Evolutionary conservation across 345 rosid genomes (phyloP), one percentile per base, ranked within the genome.

Genomic region (Eucalyptus regnans): DNA sequence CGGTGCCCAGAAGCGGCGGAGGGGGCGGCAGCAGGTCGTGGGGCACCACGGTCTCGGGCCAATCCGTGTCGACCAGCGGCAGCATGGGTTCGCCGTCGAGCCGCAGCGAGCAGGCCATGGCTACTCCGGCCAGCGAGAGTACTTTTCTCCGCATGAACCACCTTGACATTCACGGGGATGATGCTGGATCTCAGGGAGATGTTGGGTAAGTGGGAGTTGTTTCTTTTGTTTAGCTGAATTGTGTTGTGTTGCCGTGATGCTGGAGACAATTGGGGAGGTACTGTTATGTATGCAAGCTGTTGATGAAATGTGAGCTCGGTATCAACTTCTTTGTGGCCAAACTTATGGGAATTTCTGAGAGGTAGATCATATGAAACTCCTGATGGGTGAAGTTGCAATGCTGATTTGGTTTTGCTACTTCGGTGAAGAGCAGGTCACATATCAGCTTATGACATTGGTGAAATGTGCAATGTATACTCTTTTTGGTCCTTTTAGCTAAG

Each of bases 51-150:
- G 66, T 44, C 31, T 89, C 90, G 7, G 90, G 90, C 9, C 90
- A 89, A 71, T 89, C 90, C 6, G 88, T 89, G 64, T 89, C 90
- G 22, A 89, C 90, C 20, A 89, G 99, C 16, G 99, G 99, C 52
- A 97, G 99, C 90, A 95, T 95, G 29, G 99, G 99, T 20, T 98
- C 99, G 3, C 99, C 99, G 4, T 98, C 98, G 4, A 96, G 98
- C 94, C 93, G 96, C 89, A 95, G 96, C 91, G 94, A 88, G 91
- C 96, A 89, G 86, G 92, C 93, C 88, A 91, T 93, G 86, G 97
- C 97, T 56, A 96, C 99, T 4, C 97, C 99, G 11, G 95, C 95
- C 13, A 95, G 94, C 71, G 99, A 97, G 89, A 95, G 41, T 88
- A 90, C 99, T 54, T 93, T 94, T 86, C 87, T 94, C 15, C 91